Evolutionary conservation across 768 basidiomycete genomes (phyloP).

Genomic region (Pleurotus djamor): DNA sequence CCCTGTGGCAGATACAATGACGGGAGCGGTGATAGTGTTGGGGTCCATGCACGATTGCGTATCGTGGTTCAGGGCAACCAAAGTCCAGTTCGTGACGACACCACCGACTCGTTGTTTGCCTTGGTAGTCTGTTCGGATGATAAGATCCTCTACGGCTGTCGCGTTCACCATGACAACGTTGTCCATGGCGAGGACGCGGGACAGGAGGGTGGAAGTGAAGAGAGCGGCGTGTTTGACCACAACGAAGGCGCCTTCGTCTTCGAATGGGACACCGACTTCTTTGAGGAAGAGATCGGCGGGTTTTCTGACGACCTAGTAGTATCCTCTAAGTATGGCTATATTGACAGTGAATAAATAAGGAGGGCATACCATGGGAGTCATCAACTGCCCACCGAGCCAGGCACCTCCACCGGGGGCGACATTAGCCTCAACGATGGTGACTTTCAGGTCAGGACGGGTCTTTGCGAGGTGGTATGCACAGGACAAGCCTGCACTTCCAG

Average conservation of each 20-base stretch:
- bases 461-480: slow-evolving; percentile 75
- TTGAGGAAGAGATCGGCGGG: slow-evolving; percentile 71
- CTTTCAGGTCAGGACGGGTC: slow-evolving; percentile 61
- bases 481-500: slow-evolving; percentile 66
- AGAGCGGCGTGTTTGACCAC: slow-evolving; percentile 82
- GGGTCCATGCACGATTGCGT: slow-evolving; percentile 81
- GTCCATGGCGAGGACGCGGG: slow-evolving; percentile 64
- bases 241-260: slow-evolving; percentile 76
- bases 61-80: slow-evolving; percentile 61
- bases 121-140: slow-evolving; percentile 60
- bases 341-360: no score
- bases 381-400: slow-evolving; percentile 78
- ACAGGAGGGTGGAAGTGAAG: slow-evolving; percentile 76
- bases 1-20: slow-evolving; percentile 70
- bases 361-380: slow-evolving; percentile 68
- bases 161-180: slow-evolving; percentile 79
- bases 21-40: slow-evolving; percentile 78
- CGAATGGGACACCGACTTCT: slow-evolving; percentile 69
- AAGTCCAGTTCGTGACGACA: slow-evolving; percentile 52
- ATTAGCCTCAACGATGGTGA: slow-evolving; percentile 66
- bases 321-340: not conserved
- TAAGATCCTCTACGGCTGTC: slow-evolving; percentile 79
- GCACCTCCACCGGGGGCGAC: slow-evolving; percentile 81
- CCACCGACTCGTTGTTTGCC: slow-evolving; percentile 48
- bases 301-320: slow-evolving; percentile 65